Evolutionary conservation across 2,329 filamentous ascomycete species (phyloP).

Genomic region (Penicillium palitans): DNA sequence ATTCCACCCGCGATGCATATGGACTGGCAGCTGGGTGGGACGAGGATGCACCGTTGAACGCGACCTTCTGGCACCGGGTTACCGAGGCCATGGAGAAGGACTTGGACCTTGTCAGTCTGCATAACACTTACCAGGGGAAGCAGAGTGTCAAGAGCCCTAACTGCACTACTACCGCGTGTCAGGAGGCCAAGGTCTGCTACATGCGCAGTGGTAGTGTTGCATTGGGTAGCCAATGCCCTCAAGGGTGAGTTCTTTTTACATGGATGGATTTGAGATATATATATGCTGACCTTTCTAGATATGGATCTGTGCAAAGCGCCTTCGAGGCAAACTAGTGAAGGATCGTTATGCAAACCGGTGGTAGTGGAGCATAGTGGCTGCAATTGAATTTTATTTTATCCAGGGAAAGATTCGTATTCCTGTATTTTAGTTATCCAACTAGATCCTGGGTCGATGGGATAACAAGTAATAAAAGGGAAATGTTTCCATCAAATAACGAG

Average conservation of each 20-base stretch:
- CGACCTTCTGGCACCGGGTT: conserved; percentile 60
- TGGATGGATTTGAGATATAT: neutral
- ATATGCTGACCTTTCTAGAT: conserved; percentile 23
- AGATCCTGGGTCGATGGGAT: no score
- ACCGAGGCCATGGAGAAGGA: conserved; percentile 59
- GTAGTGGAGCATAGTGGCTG: no score
- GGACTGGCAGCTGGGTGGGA: conserved; percentile 49
- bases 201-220: conserved; percentile 58
- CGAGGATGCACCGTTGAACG: conserved; percentile 53
- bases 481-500: neutral
- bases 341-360: neutral
- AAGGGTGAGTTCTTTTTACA: conserved; percentile 42
- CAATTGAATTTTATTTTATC: neutral
- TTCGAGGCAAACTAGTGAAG: conserved; percentile 22
- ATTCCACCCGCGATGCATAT: conserved; percentile 54
- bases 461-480: neutral
- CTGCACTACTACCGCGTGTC: conserved; percentile 54
- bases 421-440: neutral
- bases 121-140: conserved; percentile 57
- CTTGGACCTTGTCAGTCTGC: conserved; percentile 48
- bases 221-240: conserved; percentile 53
- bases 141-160: conserved; percentile 52
- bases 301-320: conserved; percentile 45
- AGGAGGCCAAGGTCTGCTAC: conserved; percentile 58
- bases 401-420: neutral